These are phyloP conservation scores for Penicillium psychrosexuale DNA, from an alignment of 2,329 filamentous ascomycete genomes.

Conservation along the genomic window DNA sequence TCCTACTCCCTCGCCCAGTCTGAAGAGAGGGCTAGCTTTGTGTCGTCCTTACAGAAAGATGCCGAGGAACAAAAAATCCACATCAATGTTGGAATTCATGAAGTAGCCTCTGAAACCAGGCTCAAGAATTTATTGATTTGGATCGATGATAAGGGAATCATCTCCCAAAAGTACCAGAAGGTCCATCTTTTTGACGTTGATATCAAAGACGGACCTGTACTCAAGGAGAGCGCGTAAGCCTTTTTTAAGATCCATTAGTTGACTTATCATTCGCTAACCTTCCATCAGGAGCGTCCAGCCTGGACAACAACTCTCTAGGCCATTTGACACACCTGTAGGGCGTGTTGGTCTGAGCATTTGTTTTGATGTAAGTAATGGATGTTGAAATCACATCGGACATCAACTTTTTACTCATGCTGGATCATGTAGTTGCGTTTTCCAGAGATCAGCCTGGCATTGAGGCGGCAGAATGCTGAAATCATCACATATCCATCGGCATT, in stretches of 20 bases:
- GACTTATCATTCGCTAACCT: not conserved
- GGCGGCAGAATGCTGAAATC: conserved; percentile 66
- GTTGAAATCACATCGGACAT: not conserved
- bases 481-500: conserved; percentile 88
- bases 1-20: conserved; percentile 69
- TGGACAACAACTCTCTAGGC: conserved; percentile 61
- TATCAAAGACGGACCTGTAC: conserved; percentile 54
- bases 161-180: conserved; percentile 74
- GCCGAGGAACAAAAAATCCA: conserved; percentile 63
- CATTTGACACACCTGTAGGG: conserved; percentile 71
- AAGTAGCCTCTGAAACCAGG: conserved; percentile 55
- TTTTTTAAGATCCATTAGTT: too few species aligned
- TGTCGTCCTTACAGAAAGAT: conserved; percentile 67
- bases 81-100: conserved; percentile 86
- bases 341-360: conserved; percentile 78
- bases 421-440: conserved; percentile 66
- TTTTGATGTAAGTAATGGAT: conserved; percentile 62
- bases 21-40: conserved; percentile 66
- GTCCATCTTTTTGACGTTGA: conserved; percentile 81
- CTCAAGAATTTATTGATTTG: conserved; percentile 65
- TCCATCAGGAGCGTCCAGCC: conserved; percentile 59
- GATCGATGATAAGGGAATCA: conserved; percentile 60
- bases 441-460: conserved; percentile 67
- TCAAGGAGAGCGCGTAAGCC: conserved; percentile 59
- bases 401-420: not conserved